Percentiles rank a stretch among this genome's conserved stretches.
Conservation (phyloP, 495 filamentous ascomycete species). For the Oidiodendron maius region DNA sequence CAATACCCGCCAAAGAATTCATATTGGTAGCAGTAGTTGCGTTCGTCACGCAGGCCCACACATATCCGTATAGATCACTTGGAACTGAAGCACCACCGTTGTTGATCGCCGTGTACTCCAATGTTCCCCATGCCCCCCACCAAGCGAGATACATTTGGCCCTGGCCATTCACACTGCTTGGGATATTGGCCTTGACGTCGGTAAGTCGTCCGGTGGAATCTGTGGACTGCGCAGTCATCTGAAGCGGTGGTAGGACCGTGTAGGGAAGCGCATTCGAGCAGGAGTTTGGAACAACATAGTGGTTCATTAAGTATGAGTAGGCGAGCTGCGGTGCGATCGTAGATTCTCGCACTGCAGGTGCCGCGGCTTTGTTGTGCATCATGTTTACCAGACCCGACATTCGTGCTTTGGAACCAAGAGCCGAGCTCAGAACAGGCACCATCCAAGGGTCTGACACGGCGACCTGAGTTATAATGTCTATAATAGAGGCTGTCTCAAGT, state of each 20-base stretch:
- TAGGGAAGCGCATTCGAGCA: slow-evolving; percentile 14
- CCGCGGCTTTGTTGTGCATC: slow-evolving; percentile 33
- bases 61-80: slow-evolving; percentile 27
- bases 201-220: slow-evolving; percentile 11
- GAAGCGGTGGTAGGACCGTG: slow-evolving; percentile 19
- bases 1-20: slow-evolving; percentile 21
- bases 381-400: slow-evolving; percentile 35
- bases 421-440: slow-evolving; percentile 26
- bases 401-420: slow-evolving; percentile 30
- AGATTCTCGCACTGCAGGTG: slow-evolving; percentile 30
- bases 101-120: slow-evolving; percentile 26
- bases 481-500: slow-evolving; percentile 50
- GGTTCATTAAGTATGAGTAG: slow-evolving; percentile 24
- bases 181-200: slow-evolving; percentile 20
- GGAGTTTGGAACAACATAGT: slow-evolving; percentile 25
- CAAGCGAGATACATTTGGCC: slow-evolving; percentile 28
- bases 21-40: slow-evolving; percentile 15
- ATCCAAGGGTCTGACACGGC: slow-evolving; percentile 42
- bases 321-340: slow-evolving; percentile 27
- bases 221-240: slow-evolving; percentile 8
- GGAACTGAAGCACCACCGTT: slow-evolving; percentile 24
- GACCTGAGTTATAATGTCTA: slow-evolving; percentile 46
- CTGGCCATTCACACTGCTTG: slow-evolving; percentile 2
- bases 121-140: slow-evolving; percentile 31
- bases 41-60: slow-evolving; percentile 30